Evolutionary conservation across 2,329 filamentous ascomycete genomes (phyloP).

Genomic region (Claviceps sp.): DNA sequence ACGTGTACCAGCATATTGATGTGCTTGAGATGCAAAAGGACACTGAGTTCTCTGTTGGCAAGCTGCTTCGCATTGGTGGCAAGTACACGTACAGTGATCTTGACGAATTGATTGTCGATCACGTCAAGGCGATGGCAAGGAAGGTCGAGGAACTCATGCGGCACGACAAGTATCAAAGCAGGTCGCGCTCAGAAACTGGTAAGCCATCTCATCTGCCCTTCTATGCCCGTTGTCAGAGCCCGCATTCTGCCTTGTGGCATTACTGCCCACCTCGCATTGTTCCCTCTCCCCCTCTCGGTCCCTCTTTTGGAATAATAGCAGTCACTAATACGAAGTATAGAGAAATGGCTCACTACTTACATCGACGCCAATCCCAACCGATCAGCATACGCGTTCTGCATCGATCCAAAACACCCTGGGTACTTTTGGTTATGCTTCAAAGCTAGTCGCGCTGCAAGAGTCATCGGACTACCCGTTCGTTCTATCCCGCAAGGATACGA

Average conservation of each 20-base stretch:
- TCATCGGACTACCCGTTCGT: slow-evolving; percentile 74
- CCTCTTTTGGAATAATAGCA: slow-evolving; percentile 22
- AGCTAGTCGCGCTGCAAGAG: slow-evolving; percentile 59
- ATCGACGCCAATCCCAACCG: slow-evolving; percentile 91
- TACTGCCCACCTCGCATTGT: not conserved
- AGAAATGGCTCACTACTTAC: slow-evolving; percentile 92
- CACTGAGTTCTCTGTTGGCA: slow-evolving; percentile 88
- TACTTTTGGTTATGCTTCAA: slow-evolving; percentile 98
- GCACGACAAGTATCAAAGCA: slow-evolving; percentile 84
- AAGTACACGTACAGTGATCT: slow-evolving; percentile 91
- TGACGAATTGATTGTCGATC: slow-evolving; percentile 91
- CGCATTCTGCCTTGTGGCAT: too few relatives aligned
- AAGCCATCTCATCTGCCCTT: slow-evolving; percentile 26
- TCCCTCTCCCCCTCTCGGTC: not conserved
- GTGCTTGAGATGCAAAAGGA: slow-evolving; percentile 95
- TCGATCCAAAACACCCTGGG: slow-evolving; percentile 80
- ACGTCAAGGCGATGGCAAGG: slow-evolving; percentile 93
- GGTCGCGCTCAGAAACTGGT: slow-evolving; percentile 73
- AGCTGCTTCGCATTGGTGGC: slow-evolving; percentile 69
- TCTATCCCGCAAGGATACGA: slow-evolving; percentile 90
- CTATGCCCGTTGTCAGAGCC: too few relatives aligned
- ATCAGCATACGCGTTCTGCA: slow-evolving; percentile 90
- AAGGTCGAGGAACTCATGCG: slow-evolving; percentile 95
- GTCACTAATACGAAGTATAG: slow-evolving; percentile 29
- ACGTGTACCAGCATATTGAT: slow-evolving; percentile 95